Evolutionary conservation across 306 rosid genomes (phyloP), one percentile per base, ranked within the genome.

Genomic region (Corylus heterophylla): DNA sequence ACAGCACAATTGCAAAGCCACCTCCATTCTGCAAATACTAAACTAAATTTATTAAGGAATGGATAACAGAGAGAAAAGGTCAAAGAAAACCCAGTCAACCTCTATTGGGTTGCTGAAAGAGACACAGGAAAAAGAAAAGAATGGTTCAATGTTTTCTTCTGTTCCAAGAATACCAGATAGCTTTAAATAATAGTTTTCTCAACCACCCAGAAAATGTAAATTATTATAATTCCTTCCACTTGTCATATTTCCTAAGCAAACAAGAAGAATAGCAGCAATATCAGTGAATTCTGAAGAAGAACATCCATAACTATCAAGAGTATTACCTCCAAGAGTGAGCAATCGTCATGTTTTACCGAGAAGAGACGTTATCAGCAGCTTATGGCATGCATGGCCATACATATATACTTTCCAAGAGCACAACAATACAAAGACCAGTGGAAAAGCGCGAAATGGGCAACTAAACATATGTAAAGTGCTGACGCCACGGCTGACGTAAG

Each of bases 401-500:
- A 35, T 1, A 27, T 25, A 29, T 49, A 76, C 2, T 62, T 31
- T 16, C 29, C 52, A 64, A 50, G 39, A 76, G 2, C 35, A 31
- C 35, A 31, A 31, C 35, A 31, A 31, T 31, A 31, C 17, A 62
- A 8, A 22, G 14, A 7, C 12, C 14, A 69, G 35, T 31, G 35
- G 35, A 31, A 62, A 49, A 49, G 4, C 1, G 16, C 35, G 62
- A 0, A 14, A 39, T 42, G 31, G 42, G n/a, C 35, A 74, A 7
- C 2, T 18, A 13, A n/a, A 52, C 55, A 55, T 45, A 54, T 67
- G 56, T 13, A 42, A 3, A 31, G 10, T 35, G 77, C 82, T 52
- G 17, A 37, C 82, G 82, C 73, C 87, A 84, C 68, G 71, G 82
- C 77, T 76, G 29, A 84, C 87, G 82, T 16, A 45, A 78, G 48